A percentile compares a stretch with the other conserved stretches of the same genome.
These are phyloP conservation scores for Lodderomyces pseudojiufengensis DNA, from an alignment of 1,139 yeast species.

Conservation along the genomic window DNA sequence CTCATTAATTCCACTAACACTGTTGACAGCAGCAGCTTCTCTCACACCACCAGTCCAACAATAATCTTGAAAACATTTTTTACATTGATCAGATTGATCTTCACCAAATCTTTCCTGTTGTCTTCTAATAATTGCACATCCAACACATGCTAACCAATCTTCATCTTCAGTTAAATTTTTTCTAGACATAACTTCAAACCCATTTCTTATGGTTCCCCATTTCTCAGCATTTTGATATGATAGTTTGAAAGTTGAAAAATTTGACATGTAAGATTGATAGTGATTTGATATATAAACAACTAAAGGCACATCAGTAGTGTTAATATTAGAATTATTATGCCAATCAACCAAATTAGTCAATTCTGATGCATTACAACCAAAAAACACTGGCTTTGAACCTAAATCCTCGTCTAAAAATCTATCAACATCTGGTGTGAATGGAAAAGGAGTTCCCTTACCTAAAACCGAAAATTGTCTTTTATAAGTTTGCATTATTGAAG, in stretches of 20 bases:
- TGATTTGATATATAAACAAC: slow-evolving; percentile 38
- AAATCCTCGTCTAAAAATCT: slow-evolving; percentile 27
- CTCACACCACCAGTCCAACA: slow-evolving; percentile 36
- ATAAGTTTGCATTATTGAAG: slow-evolving; percentile 57
- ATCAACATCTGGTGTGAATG: slow-evolving; percentile 35
- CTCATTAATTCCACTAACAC: slow-evolving; percentile 10
- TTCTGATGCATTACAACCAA: slow-evolving; percentile 37
- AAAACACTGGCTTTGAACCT: slow-evolving; percentile 34
- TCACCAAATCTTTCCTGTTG: slow-evolving; percentile 38
- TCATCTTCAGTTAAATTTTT: slow-evolving; percentile 33
- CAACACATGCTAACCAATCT: slow-evolving; percentile 41
- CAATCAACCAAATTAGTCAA: slow-evolving; percentile 27
- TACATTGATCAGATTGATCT: slow-evolving; percentile 39
- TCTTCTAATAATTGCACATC: slow-evolving; percentile 45
- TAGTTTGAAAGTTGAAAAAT: slow-evolving; percentile 39
- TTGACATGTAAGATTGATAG: slow-evolving; percentile 28
- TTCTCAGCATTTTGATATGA: slow-evolving; percentile 35
- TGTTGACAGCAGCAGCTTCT: slow-evolving; percentile 18
- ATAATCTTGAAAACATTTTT: slow-evolving; percentile 34
- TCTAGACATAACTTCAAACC: slow-evolving; percentile 37
- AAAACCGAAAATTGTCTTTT: slow-evolving; percentile 45
- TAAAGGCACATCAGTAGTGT: slow-evolving; percentile 37
- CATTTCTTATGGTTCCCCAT: slow-evolving; percentile 31
- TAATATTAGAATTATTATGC: slow-evolving; percentile 24
- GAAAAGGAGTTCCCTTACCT: slow-evolving; percentile 40